These are phyloP conservation scores for Macrophomina phaseolina DNA, from an alignment of 2,329 filamentous ascomycete species.

Conservation along the genomic window DNA sequence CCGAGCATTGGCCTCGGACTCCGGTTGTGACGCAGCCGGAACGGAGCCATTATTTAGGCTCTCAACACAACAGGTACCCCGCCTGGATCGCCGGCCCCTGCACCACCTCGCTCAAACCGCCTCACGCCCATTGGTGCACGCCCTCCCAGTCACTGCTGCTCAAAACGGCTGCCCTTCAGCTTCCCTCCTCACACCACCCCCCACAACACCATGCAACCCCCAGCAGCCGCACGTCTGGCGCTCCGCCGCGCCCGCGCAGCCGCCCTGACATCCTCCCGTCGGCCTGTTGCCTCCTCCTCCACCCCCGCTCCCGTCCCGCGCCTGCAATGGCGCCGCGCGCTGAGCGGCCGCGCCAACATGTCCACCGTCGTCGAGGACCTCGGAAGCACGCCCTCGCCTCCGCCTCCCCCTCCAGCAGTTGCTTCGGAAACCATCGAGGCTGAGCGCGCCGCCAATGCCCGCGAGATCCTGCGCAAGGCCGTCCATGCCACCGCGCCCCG, in stretches of 20 bases:
- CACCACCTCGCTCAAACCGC: neutral
- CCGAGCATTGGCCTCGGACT: neutral
- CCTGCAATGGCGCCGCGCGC: conserved; percentile 3
- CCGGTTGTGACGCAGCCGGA: neutral
- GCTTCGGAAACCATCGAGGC: conserved; percentile 16
- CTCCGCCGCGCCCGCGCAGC: neutral
- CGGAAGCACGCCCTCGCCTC: conserved; percentile 16
- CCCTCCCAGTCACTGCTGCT: neutral
- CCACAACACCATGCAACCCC: conserved; percentile 7
- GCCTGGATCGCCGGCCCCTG: conserved; percentile 2
- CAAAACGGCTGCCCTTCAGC: neutral
- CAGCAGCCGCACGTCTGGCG: conserved; percentile 2
- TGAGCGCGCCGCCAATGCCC: conserved; percentile 15
- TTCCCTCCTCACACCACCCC: neutral
- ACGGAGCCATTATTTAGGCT: neutral
- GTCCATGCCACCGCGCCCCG: conserved; percentile 66
- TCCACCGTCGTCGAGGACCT: conserved; percentile 25
- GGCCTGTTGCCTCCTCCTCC: conserved; percentile 3
- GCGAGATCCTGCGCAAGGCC: conserved; percentile 53
- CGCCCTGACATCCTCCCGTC: conserved; percentile 1
- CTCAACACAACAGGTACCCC: conserved; percentile 20
- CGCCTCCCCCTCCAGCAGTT: conserved; percentile 8
- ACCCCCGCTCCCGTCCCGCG: neutral
- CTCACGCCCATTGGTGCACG: conserved; percentile 6
- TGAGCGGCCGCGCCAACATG: conserved; percentile 21